phyloP scores from a whole-genome alignment of 176 grass and related monocot species.

The Eragrostis nindensis region DNA sequence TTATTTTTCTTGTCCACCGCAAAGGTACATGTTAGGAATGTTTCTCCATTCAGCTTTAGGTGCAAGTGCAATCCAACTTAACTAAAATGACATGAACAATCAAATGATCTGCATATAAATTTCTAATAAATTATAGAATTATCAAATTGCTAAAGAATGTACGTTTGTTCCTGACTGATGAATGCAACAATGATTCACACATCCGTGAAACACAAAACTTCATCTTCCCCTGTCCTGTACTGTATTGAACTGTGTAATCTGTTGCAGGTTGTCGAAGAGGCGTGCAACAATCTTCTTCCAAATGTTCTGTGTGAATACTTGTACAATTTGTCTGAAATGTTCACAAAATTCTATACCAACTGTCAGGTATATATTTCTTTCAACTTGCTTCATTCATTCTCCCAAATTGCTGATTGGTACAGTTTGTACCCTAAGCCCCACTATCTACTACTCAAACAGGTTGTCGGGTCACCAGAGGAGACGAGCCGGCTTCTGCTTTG shows the following conservation, averaged over 20 bases:
- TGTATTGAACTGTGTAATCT: constrained; percentile 35
- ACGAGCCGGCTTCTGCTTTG: constrained; percentile 63
- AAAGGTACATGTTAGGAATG: background rate
- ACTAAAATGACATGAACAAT: background rate
- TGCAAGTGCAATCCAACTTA: background rate
- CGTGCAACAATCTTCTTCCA: constrained; percentile 76
- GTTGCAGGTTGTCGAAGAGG: constrained; percentile 86
- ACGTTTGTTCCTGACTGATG: background rate
- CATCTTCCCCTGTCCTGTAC: background rate
- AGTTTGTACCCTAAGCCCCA: background rate
- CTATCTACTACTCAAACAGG: constrained; percentile 31
- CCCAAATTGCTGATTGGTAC: background rate
- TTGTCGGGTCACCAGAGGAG: constrained; percentile 66
- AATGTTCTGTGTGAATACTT: constrained; percentile 94
- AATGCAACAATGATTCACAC: background rate
- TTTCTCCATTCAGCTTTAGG: background rate
- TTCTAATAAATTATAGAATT: background rate
- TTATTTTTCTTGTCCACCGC: background rate
- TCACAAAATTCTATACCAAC: constrained; percentile 88
- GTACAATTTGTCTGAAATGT: constrained; percentile 92
- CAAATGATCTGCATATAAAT: background rate
- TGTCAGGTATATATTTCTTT: constrained; percentile 68
- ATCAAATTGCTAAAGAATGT: background rate
- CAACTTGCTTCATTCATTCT: constrained; percentile 4
- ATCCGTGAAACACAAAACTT: background rate